Conservation (phyloP, 2,329 filamentous ascomycete species). For the Neocatenulostroma microsporum region DNA sequence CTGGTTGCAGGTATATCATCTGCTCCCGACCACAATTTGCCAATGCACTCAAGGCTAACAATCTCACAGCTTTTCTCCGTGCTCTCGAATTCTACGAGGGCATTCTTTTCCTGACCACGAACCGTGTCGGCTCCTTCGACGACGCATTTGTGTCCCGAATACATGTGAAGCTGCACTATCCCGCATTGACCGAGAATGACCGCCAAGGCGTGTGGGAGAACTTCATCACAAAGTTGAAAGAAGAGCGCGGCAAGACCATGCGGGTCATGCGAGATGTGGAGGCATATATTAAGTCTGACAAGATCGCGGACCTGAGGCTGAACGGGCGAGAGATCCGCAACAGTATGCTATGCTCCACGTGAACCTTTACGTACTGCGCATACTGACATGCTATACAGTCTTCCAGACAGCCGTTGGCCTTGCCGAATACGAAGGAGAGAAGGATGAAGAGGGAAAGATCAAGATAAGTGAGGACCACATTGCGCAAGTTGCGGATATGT, state of each 20-base stretch:
- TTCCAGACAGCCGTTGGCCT: neutral
- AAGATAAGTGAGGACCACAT: neutral
- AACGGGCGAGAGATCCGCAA: neutral
- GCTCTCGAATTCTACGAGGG: slow-evolving; percentile 34
- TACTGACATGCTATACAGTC: too few species aligned
- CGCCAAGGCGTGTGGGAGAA: slow-evolving; percentile 22
- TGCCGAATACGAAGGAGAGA: neutral
- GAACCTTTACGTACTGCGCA: too few species aligned
- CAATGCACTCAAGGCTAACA: too few species aligned
- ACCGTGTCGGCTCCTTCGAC: slow-evolving; percentile 30
- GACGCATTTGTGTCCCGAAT: slow-evolving; percentile 33
- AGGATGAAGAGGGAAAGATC: neutral
- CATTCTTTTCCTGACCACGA: slow-evolving; percentile 33
- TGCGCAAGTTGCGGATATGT: neutral
- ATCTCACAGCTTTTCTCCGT: slow-evolving; percentile 44
- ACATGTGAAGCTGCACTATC: slow-evolving; percentile 27
- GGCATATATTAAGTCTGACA: too few species aligned
- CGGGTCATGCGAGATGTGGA: slow-evolving; percentile 1
- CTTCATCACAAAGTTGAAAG: slow-evolving; percentile 13
- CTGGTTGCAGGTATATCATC: slow-evolving; percentile 59
- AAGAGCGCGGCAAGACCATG: neutral
- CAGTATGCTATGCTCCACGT: neutral
- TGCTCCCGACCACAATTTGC: slow-evolving; percentile 36
- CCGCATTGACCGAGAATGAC: slow-evolving; percentile 16
- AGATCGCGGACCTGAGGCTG: neutral